Evolutionary conservation across 208 protist genomes (phyloP).

Genomic region (Leishmania guyanensis): DNA sequence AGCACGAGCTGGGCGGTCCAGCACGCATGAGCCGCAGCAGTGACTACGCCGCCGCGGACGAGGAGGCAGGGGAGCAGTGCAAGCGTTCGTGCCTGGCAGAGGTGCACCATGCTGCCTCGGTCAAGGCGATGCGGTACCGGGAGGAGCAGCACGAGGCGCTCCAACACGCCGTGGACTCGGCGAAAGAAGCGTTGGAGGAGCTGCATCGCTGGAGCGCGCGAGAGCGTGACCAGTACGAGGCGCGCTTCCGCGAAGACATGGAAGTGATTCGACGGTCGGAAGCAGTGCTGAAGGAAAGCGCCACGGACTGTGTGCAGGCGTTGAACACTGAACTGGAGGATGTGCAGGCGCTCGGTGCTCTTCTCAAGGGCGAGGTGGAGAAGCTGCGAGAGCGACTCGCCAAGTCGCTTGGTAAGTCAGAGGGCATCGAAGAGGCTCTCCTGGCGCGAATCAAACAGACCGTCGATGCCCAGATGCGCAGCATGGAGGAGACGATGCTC

Average conservation of each 20-base stretch:
- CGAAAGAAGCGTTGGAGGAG: conserved; percentile 56
- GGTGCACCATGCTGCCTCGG: conserved; percentile 59
- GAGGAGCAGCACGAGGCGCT: conserved; percentile 51
- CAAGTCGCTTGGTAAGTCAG: conserved; percentile 49
- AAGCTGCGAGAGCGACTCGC: conserved; percentile 61
- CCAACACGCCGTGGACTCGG: conserved; percentile 52
- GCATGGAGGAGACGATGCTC: conserved; percentile 52
- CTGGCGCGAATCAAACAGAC: conserved; percentile 67
- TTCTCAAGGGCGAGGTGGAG: conserved; percentile 68
- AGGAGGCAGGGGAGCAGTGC: not conserved
- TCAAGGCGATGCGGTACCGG: conserved; percentile 59
- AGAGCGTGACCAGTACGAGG: conserved; percentile 72
- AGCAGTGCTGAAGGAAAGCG: conserved; percentile 70
- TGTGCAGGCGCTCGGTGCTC: conserved; percentile 71
- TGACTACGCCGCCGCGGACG: not conserved
- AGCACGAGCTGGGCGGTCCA: not conserved
- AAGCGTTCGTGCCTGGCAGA: conserved; percentile 24
- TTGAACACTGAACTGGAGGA: conserved; percentile 82
- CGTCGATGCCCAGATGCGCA: conserved; percentile 68
- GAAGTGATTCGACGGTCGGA: conserved; percentile 58
- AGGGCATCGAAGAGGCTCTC: conserved; percentile 65
- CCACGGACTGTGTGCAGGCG: conserved; percentile 67
- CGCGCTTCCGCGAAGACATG: conserved; percentile 70
- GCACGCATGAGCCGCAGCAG: not conserved
- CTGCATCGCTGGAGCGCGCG: conserved; percentile 58